Evolutionary conservation across 2,329 filamentous ascomycete species (phyloP).

Genomic region (Aspergillus arachidicola): DNA sequence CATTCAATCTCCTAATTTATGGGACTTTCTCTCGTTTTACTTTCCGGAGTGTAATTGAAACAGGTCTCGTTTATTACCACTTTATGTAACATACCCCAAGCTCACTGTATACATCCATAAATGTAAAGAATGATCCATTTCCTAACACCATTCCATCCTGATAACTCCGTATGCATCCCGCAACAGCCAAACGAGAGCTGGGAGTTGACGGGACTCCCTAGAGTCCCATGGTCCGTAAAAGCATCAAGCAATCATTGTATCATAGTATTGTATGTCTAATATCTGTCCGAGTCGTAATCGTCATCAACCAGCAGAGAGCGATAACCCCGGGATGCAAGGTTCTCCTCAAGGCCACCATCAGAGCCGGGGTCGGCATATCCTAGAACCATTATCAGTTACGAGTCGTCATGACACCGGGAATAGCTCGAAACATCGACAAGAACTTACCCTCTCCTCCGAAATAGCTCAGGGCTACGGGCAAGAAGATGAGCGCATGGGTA

Average conservation of each 20-base stretch:
- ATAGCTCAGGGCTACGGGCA: constrained; percentile 86
- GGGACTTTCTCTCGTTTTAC: background rate
- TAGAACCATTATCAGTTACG: constrained; percentile 30
- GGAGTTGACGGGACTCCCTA: background rate
- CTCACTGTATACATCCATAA: background rate
- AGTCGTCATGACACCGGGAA: background rate
- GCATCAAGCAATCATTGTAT: background rate
- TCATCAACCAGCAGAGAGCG: constrained; percentile 77
- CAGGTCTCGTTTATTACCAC: background rate
- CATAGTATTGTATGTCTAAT: constrained; percentile 29
- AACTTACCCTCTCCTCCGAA: constrained; percentile 73
- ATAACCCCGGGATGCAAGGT: constrained; percentile 78
- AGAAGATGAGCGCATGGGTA: constrained; percentile 83
- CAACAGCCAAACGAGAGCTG: background rate
- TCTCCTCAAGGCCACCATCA: constrained; percentile 86
- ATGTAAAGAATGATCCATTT: background rate
- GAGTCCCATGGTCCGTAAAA: background rate
- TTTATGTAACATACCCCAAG: background rate
- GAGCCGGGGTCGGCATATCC: constrained; percentile 85
- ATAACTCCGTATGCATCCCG: background rate
- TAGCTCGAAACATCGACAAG: background rate
- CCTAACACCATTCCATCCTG: background rate
- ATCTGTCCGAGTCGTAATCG: constrained; percentile 72
- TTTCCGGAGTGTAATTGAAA: background rate
- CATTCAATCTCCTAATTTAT: background rate